phyloP scores from a whole-genome alignment of 306 rosid genomes.

The Canavalia ensiformis region DNA sequence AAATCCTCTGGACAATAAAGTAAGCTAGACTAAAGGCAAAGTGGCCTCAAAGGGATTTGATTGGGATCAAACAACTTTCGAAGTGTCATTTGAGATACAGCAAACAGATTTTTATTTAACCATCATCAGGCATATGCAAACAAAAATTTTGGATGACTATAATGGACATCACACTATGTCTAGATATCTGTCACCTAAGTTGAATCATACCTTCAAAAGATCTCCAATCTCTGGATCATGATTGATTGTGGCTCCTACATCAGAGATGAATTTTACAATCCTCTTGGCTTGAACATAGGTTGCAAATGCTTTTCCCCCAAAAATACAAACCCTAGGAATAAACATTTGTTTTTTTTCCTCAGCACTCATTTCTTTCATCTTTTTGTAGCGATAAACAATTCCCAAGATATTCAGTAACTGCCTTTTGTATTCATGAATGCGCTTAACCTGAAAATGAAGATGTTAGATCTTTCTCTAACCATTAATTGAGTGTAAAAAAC shows the following conservation, averaged over 20 bases:
- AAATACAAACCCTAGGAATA: constrained; percentile 93
- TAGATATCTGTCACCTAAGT: constrained; percentile 24
- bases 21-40: neutral
- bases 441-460: constrained; percentile 80
- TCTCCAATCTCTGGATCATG: constrained; percentile 91
- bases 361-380: constrained; percentile 87
- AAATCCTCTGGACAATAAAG: constrained; percentile 4
- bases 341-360: constrained; percentile 65
- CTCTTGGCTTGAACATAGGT: constrained; percentile 98
- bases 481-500: constrained; percentile 20
- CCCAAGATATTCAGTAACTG: constrained; percentile 88
- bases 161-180: neutral
- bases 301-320: constrained; percentile 98
- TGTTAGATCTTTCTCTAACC: constrained; percentile 28
- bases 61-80: neutral
- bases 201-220: constrained; percentile 77
- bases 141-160: constrained; percentile 4
- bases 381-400: constrained; percentile 94
- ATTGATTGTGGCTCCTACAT: constrained; percentile 81
- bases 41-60: neutral
- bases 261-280: constrained; percentile 94
- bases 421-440: constrained; percentile 96
- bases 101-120: neutral
- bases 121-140: constrained; percentile 23
- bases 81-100: constrained; percentile 12